Evolutionary conservation across 441 rosid species (phyloP).

Genomic region (Bruguiera hainesii): DNA sequence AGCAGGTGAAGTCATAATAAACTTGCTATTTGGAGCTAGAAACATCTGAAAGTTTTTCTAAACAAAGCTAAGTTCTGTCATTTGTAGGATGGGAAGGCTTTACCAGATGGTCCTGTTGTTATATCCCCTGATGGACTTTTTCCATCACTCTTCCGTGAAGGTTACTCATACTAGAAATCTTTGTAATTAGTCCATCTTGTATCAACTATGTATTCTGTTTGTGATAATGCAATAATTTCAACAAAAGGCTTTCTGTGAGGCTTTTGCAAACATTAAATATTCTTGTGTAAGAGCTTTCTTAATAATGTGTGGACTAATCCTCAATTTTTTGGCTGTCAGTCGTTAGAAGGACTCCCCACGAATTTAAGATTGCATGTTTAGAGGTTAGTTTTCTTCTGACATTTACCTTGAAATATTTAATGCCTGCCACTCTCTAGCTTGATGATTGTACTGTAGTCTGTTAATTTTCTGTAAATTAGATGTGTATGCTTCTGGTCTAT

Average conservation of each 20-base stretch:
- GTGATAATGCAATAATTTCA: not conserved
- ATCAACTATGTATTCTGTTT: not conserved
- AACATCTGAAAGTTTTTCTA: slow-evolving; percentile 8
- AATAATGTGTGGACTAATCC: slow-evolving; percentile 20
- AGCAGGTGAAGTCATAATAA: slow-evolving; percentile 59
- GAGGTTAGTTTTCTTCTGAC: slow-evolving; percentile 61
- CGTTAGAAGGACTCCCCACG: slow-evolving; percentile 97
- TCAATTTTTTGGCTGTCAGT: slow-evolving; percentile 44
- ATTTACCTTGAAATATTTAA: slow-evolving; percentile 6
- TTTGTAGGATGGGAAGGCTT: slow-evolving; percentile 79
- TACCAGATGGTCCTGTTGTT: slow-evolving; percentile 98
- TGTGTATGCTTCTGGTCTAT: not conserved
- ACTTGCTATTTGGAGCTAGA: slow-evolving; percentile 7
- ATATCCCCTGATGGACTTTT: slow-evolving; percentile 97
- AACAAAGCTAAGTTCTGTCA: slow-evolving; percentile 8
- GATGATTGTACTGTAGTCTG: not conserved
- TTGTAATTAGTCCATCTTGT: not conserved
- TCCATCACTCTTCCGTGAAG: slow-evolving; percentile 94
- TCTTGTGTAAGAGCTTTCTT: slow-evolving; percentile 1
- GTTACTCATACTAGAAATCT: slow-evolving; percentile 27
- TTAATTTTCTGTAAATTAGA: not conserved
- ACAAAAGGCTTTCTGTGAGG: not conserved
- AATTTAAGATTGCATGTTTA: slow-evolving; percentile 96
- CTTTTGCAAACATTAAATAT: not conserved
- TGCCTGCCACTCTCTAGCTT: not conserved